phyloP scores from a whole-genome alignment of 139 green algal species.

The Chlorella sp. region DNA sequence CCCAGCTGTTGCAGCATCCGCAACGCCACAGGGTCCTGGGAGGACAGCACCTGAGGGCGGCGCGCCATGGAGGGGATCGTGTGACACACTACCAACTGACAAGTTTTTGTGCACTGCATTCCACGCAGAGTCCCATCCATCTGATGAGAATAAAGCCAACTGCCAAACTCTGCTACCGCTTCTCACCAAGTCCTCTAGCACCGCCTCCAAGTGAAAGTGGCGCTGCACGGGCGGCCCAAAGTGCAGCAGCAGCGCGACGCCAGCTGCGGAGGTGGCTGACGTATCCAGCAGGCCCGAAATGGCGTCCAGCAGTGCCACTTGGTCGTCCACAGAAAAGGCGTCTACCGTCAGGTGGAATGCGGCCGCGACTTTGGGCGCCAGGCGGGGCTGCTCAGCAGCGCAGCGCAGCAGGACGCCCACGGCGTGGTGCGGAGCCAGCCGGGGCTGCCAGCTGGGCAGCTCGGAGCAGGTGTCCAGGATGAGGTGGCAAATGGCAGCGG shows the following conservation, averaged over 20 bases:
- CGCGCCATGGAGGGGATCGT: no score
- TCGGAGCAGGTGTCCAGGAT: not conserved
- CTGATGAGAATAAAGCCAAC: no score
- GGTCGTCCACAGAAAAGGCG: not conserved
- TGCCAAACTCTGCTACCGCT: no score
- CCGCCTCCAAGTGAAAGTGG: slow-evolving; percentile 29
- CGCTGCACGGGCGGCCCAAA: slow-evolving; percentile 7
- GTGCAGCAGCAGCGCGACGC: slow-evolving; percentile 37
- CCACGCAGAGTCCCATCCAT: no score
- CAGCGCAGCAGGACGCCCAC: slow-evolving; percentile 12
- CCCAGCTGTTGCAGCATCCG: not conserved
- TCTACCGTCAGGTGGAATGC: not conserved
- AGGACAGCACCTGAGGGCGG: not conserved
- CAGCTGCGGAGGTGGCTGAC: slow-evolving; percentile 9
- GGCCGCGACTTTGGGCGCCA: slow-evolving; percentile 15
- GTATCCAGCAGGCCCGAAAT: slow-evolving; percentile 27
- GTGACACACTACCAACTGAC: no score
- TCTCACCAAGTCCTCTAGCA: slow-evolving; percentile 24
- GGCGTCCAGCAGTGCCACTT: slow-evolving; percentile 21
- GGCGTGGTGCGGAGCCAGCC: not conserved
- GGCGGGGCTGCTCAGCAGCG: slow-evolving; percentile 2
- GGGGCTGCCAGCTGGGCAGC: not conserved
- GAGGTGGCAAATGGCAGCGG: not conserved
- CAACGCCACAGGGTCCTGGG: not conserved
- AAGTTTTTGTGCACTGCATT: no score